These are phyloP conservation scores for Anthracocystis walkeri DNA, from an alignment of 1,284 basidiomycete species.

Conservation along the genomic window DNA sequence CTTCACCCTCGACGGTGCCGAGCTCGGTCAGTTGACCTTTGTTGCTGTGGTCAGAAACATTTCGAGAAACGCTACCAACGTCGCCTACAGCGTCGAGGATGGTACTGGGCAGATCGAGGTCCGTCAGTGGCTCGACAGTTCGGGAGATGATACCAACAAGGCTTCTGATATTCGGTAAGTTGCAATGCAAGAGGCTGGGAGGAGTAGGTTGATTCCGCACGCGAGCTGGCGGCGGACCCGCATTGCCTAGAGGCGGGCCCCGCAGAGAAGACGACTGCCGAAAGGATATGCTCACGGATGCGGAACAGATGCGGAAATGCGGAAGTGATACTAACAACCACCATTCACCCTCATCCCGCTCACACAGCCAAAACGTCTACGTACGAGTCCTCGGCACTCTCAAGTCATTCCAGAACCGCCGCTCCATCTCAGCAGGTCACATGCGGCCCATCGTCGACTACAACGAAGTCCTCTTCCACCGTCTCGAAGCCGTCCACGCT, in stretches of 20 bases:
- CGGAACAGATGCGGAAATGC: background rate
- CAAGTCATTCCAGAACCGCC: slow-evolving; percentile 85
- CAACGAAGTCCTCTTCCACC: slow-evolving; percentile 87
- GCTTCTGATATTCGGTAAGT: slow-evolving; percentile 60
- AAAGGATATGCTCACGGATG: background rate
- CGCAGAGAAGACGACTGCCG: background rate
- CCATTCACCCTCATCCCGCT: background rate
- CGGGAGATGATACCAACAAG: slow-evolving; percentile 72
- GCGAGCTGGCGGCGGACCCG: background rate
- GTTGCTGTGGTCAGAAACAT: slow-evolving; percentile 84
- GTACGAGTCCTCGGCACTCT: slow-evolving; percentile 90
- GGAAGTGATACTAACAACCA: slow-evolving; percentile 10
- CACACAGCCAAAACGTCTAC: slow-evolving; percentile 78
- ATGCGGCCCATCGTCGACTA: slow-evolving; percentile 75
- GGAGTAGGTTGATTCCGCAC: background rate
- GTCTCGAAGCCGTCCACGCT: slow-evolving; percentile 74
- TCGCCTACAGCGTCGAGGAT: slow-evolving; percentile 85
- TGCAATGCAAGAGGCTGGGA: background rate
- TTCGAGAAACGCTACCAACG: slow-evolving; percentile 82
- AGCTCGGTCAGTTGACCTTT: slow-evolving; percentile 83
- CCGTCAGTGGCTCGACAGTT: slow-evolving; percentile 86
- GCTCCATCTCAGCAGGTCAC: slow-evolving; percentile 75
- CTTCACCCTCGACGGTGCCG: slow-evolving; percentile 83
- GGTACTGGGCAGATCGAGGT: slow-evolving; percentile 89
- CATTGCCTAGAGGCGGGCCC: background rate